Conservation (phyloP, 768 basidiomycete genomes). For the Amanita pseudoporphyria region DNA sequence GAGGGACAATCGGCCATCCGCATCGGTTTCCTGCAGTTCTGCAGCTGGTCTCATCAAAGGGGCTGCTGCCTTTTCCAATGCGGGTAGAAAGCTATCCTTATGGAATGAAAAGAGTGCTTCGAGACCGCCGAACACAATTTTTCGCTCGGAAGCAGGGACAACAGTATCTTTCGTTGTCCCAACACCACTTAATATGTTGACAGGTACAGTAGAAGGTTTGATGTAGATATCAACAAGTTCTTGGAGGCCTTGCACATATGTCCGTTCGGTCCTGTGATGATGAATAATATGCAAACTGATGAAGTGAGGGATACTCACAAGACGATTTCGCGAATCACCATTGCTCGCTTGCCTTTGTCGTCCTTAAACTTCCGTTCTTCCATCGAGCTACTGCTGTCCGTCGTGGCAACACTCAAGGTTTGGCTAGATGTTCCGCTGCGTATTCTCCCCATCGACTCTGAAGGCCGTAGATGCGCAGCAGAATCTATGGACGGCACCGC, state of each 20-base stretch:
- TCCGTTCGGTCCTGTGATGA: conserved; percentile 71
- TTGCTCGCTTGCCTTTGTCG: conserved; percentile 75
- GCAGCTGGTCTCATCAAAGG: conserved; percentile 47
- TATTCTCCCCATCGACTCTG: conserved; percentile 51
- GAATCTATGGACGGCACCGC: conserved; percentile 29
- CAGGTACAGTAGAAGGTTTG: conserved; percentile 65
- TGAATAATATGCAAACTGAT: conserved; percentile 6
- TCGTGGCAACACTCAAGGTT: conserved; percentile 67
- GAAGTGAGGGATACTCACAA: conserved; percentile 43
- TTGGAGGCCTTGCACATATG: conserved; percentile 89
- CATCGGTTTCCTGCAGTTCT: conserved; percentile 43
- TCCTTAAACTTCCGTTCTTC: conserved; percentile 90
- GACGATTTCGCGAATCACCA: conserved; percentile 85
- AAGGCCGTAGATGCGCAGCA: conserved; percentile 50
- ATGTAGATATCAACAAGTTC: conserved; percentile 96
- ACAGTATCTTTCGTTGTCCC: conserved; percentile 74
- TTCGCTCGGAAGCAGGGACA: conserved; percentile 78
- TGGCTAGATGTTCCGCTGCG: conserved; percentile 53
- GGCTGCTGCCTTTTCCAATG: conserved; percentile 69
- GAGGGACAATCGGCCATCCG: conserved; percentile 64
- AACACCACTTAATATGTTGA: conserved; percentile 61
- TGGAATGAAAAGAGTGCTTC: conserved; percentile 91
- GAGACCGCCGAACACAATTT: conserved; percentile 84
- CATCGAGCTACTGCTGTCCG: conserved; percentile 60
- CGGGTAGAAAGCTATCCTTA: conserved; percentile 85